phyloP scores from a whole-genome alignment of 768 basidiomycete species.

The Boletus rubescentipes region DNA sequence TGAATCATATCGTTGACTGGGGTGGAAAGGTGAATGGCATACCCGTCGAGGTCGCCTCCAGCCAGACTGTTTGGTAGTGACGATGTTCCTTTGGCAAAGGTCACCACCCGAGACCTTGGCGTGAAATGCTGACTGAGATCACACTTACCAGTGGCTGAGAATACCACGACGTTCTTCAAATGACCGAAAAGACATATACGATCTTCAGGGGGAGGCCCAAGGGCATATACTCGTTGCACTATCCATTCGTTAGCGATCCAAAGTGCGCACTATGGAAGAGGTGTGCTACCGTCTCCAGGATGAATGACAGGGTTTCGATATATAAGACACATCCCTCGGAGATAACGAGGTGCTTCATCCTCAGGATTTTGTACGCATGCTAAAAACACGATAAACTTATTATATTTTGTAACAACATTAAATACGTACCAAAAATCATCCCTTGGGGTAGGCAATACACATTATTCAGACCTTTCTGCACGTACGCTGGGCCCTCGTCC shows the following conservation, averaged over 20 bases:
- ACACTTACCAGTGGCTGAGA: conserved; percentile 56
- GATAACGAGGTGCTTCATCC: conserved; percentile 49
- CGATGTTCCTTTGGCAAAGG: conserved; percentile 43
- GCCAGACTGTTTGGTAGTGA: conserved; percentile 68
- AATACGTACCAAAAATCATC: conserved; percentile 62
- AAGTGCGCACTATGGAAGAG: not conserved
- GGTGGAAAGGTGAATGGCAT: not conserved
- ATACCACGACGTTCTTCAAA: conserved; percentile 69
- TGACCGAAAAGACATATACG: conserved; percentile 43
- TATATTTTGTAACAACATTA: not conserved
- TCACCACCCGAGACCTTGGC: not conserved
- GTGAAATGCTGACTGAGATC: not conserved
- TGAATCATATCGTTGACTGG: too few species aligned
- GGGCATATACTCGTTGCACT: conserved; percentile 72
- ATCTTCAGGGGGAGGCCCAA: conserved; percentile 64
- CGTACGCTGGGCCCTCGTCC: conserved; percentile 75
- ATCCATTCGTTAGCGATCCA: conserved; percentile 4
- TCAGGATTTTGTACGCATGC: conserved; percentile 58
- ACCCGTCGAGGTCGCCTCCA: conserved; percentile 81
- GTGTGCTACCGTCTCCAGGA: conserved; percentile 59
- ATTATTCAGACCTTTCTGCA: conserved; percentile 45
- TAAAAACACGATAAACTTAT: conserved; percentile 22
- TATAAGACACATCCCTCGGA: conserved; percentile 62
- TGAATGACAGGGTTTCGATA: conserved; percentile 75
- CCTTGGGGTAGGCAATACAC: conserved; percentile 54